phyloP scores from a whole-genome alignment of 2,329 filamentous ascomycete genomes.

The Trichophyton verrucosum region DNA sequence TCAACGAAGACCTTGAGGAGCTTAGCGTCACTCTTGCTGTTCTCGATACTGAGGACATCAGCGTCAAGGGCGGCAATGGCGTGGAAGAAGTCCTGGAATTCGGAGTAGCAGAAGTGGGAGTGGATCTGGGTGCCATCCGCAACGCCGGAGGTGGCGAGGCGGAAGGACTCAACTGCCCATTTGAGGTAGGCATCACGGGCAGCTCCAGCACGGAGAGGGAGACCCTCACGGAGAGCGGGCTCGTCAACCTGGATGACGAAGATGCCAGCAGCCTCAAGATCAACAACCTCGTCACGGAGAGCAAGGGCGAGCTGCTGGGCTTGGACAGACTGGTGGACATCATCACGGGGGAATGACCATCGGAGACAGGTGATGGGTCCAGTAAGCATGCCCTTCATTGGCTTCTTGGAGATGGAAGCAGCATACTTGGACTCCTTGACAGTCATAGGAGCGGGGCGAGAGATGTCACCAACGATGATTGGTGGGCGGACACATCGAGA shows the following conservation, averaged over 20 bases:
- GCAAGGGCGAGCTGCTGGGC: conserved; percentile 97
- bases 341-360: conserved; percentile 99
- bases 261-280: conserved; percentile 93
- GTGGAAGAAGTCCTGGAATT: conserved; percentile 99
- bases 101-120: conserved; percentile 99
- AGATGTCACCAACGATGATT: conserved; percentile 98
- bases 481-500: conserved; percentile 96
- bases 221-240: conserved; percentile 97
- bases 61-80: conserved; percentile 96
- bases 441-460: conserved; percentile 91
- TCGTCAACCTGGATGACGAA: conserved; percentile 99
- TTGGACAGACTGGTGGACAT: conserved; percentile 97
- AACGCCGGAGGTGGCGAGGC: conserved; percentile 84
- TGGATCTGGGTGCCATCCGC: conserved; percentile 97
- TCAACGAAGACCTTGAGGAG: conserved; percentile 97
- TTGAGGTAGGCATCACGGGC: conserved; percentile 94
- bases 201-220: conserved; percentile 83
- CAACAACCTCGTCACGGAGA: conserved; percentile 94
- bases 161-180: conserved; percentile 98
- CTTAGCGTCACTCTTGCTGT: conserved; percentile 99
- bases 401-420: conserved; percentile 89
- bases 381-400: conserved; percentile 99
- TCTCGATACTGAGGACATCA: conserved; percentile 98
- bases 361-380: conserved; percentile 96
- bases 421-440: conserved; percentile 99